Base-by-base conservation (phyloP, 371 early-diverging fungal genomes). In the Entomophthora muscae region DNA sequence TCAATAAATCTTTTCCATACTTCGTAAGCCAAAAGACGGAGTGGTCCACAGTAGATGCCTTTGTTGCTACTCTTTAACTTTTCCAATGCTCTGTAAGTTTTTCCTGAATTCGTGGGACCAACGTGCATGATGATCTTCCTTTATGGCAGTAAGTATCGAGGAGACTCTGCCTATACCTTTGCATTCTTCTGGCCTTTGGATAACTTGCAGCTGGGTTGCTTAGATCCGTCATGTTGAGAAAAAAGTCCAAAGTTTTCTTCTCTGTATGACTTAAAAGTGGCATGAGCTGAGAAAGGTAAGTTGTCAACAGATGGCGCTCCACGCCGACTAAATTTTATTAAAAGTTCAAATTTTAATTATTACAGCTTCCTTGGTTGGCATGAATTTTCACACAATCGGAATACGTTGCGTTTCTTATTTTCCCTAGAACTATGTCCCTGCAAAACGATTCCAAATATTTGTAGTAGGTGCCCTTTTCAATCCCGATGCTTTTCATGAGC, bases 81-180 rank as follows among this genome's bases (percentile, higher is more conserved):
- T 64, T 84, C 64, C 12, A 97, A 69, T 2, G 98, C 98, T 51
- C 75, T 72, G 72, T 95, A 86, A 0, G 98, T 97, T 70, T 97
- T 97, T 64, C 98, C 98, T 24, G 91, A 91, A 72, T 97, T 97
- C 2, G 98, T 96, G 13, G 97, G 97, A 10, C 98, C 98, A 23
- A 95, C 91, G 68, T 97, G 97, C 75, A 95, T 77, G 51, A 86
- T 77, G 58, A 97, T 86, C 52, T 84, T 84, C 65, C 84, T 83
- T 67, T 22, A 28, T 27, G 42, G 42, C 17, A 17, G 42, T 42
- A 42, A 10, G 42, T 10, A 17, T 42, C 17, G 17, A 42, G 42
- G 10, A 5, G 17, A 42, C 42, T 17, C 42, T 5, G 42, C 17
- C 17, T 42, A 42, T 42, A 42, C 42, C 42, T 5, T 42, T 42